Evolutionary conservation across 139 green algal species (phyloP).

Genomic region (Astrephomene gubernaculifera): DNA sequence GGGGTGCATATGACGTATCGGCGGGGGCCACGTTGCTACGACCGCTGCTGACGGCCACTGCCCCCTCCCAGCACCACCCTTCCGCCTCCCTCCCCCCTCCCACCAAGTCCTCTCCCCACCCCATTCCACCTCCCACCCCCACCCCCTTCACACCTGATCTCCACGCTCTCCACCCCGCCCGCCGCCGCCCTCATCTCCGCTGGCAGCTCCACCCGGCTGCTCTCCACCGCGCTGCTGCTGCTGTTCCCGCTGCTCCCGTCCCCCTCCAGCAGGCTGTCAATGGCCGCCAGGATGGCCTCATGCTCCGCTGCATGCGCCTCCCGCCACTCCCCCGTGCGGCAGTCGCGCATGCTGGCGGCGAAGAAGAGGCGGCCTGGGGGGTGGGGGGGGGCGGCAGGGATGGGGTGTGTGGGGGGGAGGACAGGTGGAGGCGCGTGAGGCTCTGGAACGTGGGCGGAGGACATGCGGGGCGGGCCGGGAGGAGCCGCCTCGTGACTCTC

Average conservation of each 20-base stretch:
- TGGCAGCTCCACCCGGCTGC: not conserved
- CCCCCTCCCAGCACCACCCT: not conserved
- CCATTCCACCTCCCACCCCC: not conserved
- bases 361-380: slow-evolving; percentile 17
- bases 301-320: not conserved
- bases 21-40: not conserved
- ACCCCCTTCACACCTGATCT: not conserved
- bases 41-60: not conserved
- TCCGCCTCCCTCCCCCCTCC: too few species aligned
- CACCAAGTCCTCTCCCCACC: not conserved
- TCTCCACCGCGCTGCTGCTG: too few species aligned
- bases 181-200: not conserved
- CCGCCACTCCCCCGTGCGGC: slow-evolving; percentile 5
- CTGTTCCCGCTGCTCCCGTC: not conserved
- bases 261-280: not conserved
- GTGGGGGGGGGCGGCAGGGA: not conserved
- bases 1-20: not conserved
- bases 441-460: too few species aligned
- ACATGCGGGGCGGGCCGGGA: too few species aligned
- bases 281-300: not conserved
- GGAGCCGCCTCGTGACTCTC: too few species aligned
- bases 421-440: too few species aligned
- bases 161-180: not conserved
- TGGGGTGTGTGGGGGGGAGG: too few species aligned
- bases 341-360: not conserved